A percentile compares a stretch with the other conserved stretches of the same genome.
Evolutionary conservation across 106 monocot species (phyloP).

Genomic region (Chionographis japonica): DNA sequence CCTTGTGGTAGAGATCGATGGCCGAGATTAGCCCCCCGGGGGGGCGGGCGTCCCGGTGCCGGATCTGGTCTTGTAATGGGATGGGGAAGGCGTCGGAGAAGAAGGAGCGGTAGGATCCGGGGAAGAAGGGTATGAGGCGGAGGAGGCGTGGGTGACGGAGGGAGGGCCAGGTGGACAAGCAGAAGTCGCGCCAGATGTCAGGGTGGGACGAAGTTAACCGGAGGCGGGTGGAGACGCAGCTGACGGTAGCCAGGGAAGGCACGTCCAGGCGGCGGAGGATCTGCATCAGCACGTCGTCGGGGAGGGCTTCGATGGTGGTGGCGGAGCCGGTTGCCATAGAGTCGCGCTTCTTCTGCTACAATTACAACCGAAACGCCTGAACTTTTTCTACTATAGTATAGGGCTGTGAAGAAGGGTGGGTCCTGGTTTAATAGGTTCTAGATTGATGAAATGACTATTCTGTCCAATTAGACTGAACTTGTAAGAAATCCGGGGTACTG

Average conservation of each 20-base stretch:
- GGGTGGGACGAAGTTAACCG: constrained; percentile 8
- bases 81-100: constrained; percentile 27
- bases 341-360: no score
- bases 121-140: neutral
- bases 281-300: constrained; percentile 18
- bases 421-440: no score
- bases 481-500: no score
- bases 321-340: neutral
- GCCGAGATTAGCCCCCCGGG: constrained; percentile 23
- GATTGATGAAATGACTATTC: no score
- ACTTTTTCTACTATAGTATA: no score
- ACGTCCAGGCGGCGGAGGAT: constrained; percentile 27
- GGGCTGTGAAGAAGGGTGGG: no score
- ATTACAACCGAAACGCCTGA: no score
- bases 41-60: neutral
- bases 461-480: no score
- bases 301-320: constrained; percentile 26
- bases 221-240: constrained; percentile 19
- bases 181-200: constrained; percentile 19
- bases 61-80: neutral
- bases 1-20: constrained; percentile 26
- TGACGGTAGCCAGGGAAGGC: constrained; percentile 15
- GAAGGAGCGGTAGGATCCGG: constrained; percentile 19
- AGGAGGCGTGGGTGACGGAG: constrained; percentile 10
- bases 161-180: constrained; percentile 27